A percentile compares a stretch with the other conserved stretches of the same genome.
phyloP scores from a whole-genome alignment of 2,329 filamentous ascomycete species.

The Cordyceps pruinosa region DNA sequence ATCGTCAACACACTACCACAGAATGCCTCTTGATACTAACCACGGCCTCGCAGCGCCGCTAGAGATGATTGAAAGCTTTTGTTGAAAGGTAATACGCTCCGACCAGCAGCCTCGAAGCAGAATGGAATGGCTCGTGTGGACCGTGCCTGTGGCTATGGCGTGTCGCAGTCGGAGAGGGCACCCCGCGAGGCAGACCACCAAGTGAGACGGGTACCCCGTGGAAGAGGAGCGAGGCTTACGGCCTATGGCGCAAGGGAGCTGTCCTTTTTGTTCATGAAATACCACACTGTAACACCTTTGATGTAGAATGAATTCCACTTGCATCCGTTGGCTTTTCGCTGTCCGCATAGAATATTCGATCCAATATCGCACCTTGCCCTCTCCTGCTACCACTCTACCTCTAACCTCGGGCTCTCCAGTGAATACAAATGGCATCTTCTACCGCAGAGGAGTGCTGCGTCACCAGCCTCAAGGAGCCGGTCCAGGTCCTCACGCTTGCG shows the following conservation, averaged over 20 bases:
- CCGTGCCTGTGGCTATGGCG: not conserved
- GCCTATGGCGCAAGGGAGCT: not conserved
- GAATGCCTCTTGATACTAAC: not conserved
- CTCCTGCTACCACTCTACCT: not conserved
- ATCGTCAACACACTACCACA: not conserved
- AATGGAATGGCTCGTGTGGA: not conserved
- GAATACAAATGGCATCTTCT: not conserved
- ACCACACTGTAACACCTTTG: not conserved
- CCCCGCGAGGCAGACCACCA: conserved; percentile 5
- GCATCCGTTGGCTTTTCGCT: not conserved
- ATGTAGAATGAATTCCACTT: not conserved
- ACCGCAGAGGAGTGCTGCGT: conserved; percentile 17
- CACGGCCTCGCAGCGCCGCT: not conserved
- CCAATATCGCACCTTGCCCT: too few relatives aligned
- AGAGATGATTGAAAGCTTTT: not conserved
- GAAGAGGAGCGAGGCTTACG: not conserved
- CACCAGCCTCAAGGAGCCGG: conserved; percentile 15
- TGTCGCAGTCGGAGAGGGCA: not conserved
- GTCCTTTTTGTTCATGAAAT: not conserved
- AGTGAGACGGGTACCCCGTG: not conserved
- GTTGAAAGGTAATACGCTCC: not conserved
- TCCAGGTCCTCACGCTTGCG: not conserved
- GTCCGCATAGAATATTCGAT: not conserved
- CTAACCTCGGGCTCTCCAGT: not conserved
- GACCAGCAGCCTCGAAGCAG: conserved; percentile 12